Base-by-base conservation (phyloP, 495 filamentous ascomycete species). In the Lindgomyces ingoldianus region DNA sequence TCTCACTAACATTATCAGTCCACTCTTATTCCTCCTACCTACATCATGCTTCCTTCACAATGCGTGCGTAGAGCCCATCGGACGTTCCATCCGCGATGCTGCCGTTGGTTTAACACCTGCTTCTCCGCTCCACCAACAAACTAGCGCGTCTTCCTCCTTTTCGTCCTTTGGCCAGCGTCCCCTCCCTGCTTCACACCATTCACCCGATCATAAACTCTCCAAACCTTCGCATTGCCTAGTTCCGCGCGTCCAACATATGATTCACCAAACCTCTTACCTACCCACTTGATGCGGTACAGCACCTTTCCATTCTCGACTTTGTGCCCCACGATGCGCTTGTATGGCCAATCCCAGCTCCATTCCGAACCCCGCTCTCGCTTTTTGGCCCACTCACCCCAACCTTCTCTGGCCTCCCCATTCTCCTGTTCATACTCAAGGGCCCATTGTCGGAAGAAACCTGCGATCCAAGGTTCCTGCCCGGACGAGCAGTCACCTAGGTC, bases 371-470 rank as follows among this genome's bases (percentile, higher is more conserved):
- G 3, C 26, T 25, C 2, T 6, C 18, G 8, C 45, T 49, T 48
- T 6, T 21, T 50, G 10, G 3, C 4, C 42, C 24, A 33, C 11
- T 3, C 45, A 8, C 45, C 41, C 57, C 25, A 48, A 2, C 57
- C 57, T 16, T 60, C 4, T 22, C 22, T 27, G 2, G 9, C 25
- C 45, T 60, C 57, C 19, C 45, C 57, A 50, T 60, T 49, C 42
- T 60, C 45, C 4, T 44, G 4, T 41, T 48, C 57, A 39, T 60
- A 60, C 18, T 60, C 57, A 3, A 60, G 42, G 6, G 57, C 57
- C 57, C 57, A 60, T 22, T 60, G 57, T 19, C 57, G 12, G 19
- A 60, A 50, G 57, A 60, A 60, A 2, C 4, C 57, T 4, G 45
- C 57, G 3, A 60, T 33, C 57, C 57, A 60, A 3, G 57, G 48